These are phyloP conservation scores for Mucor racemosus DNA, from an alignment of 371 early-diverging fungal genomes.

Conservation along the genomic window DNA sequence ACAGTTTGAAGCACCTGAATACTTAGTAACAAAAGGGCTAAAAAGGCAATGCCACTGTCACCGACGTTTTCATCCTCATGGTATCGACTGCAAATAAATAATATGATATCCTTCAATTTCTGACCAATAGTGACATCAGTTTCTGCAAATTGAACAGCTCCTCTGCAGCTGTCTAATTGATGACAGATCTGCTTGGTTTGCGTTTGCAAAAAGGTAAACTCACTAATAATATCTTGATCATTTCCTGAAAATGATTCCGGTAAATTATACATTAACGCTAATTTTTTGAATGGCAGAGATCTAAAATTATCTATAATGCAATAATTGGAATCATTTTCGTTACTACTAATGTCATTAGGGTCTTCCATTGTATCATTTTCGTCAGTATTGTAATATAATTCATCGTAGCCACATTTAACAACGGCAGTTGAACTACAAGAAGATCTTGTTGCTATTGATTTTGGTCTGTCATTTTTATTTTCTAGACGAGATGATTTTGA, in stretches of 20 bases:
- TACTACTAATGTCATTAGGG: not conserved
- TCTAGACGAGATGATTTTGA: not conserved
- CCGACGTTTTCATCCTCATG: not conserved
- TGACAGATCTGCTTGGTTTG: conserved; percentile 14
- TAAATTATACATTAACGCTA: not conserved
- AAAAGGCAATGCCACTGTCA: not conserved
- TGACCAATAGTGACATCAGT: not conserved
- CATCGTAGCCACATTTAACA: not conserved
- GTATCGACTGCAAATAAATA: not conserved
- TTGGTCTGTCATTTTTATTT: not conserved
- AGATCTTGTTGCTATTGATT: not conserved
- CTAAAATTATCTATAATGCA: not conserved
- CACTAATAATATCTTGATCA: not conserved
- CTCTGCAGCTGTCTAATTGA: conserved; percentile 2
- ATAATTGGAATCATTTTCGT: not conserved
- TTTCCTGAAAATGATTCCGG: not conserved
- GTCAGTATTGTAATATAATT: not conserved
- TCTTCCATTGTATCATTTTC: not conserved
- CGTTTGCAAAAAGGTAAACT: not conserved
- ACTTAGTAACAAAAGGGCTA: not conserved
- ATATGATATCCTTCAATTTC: not conserved
- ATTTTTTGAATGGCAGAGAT: not conserved
- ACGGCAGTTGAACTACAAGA: not conserved
- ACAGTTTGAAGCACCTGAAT: not conserved
- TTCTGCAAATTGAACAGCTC: conserved; percentile 11